Evolutionary conservation across 208 protist genomes (phyloP), one percentile per base, ranked within the genome.

Genomic region (Naegleria lovaniensis): DNA sequence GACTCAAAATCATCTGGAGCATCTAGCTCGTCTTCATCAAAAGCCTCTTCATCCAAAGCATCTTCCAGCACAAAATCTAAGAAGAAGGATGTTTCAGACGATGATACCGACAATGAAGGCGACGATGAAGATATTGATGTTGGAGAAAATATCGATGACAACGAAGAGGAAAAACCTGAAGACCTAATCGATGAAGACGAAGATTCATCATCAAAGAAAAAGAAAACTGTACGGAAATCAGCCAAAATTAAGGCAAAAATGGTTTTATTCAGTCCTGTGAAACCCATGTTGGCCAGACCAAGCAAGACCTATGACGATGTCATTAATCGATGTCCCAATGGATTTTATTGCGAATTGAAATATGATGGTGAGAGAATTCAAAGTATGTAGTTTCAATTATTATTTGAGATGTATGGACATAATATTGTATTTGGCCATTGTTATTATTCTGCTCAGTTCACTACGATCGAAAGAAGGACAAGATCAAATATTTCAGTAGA

Each of bases 321-420:
- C 33, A 90, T 96, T 48, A 91, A 40, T 79, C 95, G 94, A 92
- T 96, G 93, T 92, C 95, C 95, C 40, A 95, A 96, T 91, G 94
- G 95, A n/a, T 93, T 95, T 39, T 96, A 93, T 90, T 95, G 94
- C 11, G 96, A 97, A 90, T 94, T 96, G 51, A 98, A 97, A 93
- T 97, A 97, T 91, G 95, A 97, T 90, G 96, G 96, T 19, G 95
- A 97, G 92, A 92, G 95, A 83, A 96, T 97, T 89, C 96, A 97
- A 84, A 94, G 43, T 48, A 48, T 48, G 43, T 48, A 9, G 96
- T 40, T 84, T 38, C 38, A 38, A 40, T 84, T 84, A 40, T 40
- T 84, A 9, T 1, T 41, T 38, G 43, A n/a, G n/a, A n/a, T n/a
- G n/a, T n/a, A n/a, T n/a, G n/a, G n/a, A n/a, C n/a, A n/a, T n/a